Base-by-base conservation (phyloP, 2,329 filamentous ascomycete genomes). In the Botrytis fragariae region DNA sequence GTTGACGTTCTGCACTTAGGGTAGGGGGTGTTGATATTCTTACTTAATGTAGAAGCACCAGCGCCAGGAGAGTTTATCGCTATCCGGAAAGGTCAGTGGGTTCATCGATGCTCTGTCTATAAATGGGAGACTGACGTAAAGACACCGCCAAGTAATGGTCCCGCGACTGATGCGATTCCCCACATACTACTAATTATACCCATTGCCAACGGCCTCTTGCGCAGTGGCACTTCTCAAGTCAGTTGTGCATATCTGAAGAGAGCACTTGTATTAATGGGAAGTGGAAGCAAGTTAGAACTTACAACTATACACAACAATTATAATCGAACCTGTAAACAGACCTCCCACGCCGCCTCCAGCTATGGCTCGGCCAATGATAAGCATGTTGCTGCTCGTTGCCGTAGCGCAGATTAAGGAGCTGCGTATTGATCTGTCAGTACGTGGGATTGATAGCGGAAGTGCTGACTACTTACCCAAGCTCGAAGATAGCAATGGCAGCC, bases 321-420 rank as follows among this genome's bases (percentile, higher is more conserved):
- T 78, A n/a, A 80, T 60, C n/a, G 76, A 75, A n/a, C 83, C 83
- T 16, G 80, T 80, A 72, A 84, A 83, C 51, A 84, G 74, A 63
- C 82, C 82, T 32, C 81, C 79, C 10, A 78, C 78, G 8, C 80
- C 80, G 12, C 77, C 22, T n/a, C 80, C 80, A 37, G 79, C 77
- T 65, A 82, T 74, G 10, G 79, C 79, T 42, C 79, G 72, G 35
- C 80, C 79, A 69, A 79, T 62, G 44, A 82, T 81, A 37, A 81
- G 71, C 14, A 79, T 73, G 7, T 74, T 77, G 5, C 78, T 80
- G 48, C 77, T 79, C 29, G 77, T 77, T 14, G 79, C 78, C 37
- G 74, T 75, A 35, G 76, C 80, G 51, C 79, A 79, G 48, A 81
- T 73, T n/a, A 80, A 59, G 61, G 75, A 77, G 8, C 65, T 69